These are phyloP conservation scores for Rhizomucor miehei DNA, from an alignment of 371 early-diverging fungal species.

Conservation along the genomic window DNA sequence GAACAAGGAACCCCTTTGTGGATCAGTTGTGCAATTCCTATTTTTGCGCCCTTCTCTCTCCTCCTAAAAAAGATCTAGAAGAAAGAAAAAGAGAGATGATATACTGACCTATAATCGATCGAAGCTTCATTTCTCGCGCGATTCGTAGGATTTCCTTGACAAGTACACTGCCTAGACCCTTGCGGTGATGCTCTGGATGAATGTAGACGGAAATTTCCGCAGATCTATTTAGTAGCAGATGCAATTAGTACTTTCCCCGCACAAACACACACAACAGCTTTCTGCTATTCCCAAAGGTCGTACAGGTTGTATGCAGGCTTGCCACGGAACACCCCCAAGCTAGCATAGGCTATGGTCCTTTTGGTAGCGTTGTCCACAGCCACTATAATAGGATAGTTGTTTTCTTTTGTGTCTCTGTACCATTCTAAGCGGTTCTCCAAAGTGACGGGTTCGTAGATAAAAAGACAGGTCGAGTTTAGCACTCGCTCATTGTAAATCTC, in stretches of 20 bases:
- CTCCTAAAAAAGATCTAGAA: not conserved
- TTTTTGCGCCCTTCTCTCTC: not conserved
- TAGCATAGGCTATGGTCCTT: constrained; percentile 34
- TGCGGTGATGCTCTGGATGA: constrained; percentile 35
- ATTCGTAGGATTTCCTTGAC: constrained; percentile 33
- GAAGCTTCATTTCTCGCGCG: constrained; percentile 29
- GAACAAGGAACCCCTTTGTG: not conserved
- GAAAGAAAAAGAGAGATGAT: too few relatives aligned
- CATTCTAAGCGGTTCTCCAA: constrained; percentile 36
- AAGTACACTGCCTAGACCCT: constrained; percentile 35
- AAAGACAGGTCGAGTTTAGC: constrained; percentile 43
- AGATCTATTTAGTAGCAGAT: constrained; percentile 19
- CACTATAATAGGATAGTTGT: constrained; percentile 46
- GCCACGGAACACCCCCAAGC: constrained; percentile 32
- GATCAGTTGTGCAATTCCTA: not conserved
- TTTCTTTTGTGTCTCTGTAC: constrained; percentile 23
- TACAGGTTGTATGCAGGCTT: constrained; percentile 41
- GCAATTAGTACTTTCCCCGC: too few relatives aligned
- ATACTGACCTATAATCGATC: constrained; percentile 29
- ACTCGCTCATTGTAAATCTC: constrained; percentile 53
- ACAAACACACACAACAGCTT: not conserved
- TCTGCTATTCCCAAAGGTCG: constrained; percentile 6
- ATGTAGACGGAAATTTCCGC: constrained; percentile 47
- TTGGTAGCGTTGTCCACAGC: constrained; percentile 34
- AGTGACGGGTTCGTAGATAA: constrained; percentile 40